Conservation (phyloP, 2,329 filamentous ascomycete species). For the Sclerotiophoma versabilis region DNA sequence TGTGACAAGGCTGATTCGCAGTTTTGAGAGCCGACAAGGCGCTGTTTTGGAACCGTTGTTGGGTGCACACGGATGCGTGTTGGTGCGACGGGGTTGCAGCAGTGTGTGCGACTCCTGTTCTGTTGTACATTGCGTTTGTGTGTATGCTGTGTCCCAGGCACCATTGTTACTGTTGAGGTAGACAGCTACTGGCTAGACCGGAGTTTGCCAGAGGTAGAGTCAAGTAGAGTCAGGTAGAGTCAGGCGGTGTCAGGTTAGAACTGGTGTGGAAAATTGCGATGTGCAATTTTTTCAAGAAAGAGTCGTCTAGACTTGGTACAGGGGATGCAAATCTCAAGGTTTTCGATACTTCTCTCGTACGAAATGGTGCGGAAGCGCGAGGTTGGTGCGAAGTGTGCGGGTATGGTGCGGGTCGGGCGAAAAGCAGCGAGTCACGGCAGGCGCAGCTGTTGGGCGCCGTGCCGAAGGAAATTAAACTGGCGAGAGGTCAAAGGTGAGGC, state of each 20-base stretch:
- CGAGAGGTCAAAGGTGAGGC: constrained; percentile 5
- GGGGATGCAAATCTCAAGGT: constrained; percentile 1
- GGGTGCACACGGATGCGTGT: neutral
- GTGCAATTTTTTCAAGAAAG: neutral
- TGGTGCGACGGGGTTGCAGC: neutral
- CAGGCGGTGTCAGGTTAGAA: neutral
- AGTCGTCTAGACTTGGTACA: constrained; percentile 5
- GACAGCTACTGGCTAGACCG: constrained; percentile 3
- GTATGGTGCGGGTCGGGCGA: constrained; percentile 15
- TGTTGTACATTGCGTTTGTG: no score
- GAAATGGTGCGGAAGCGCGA: neutral
- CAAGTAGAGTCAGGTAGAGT: neutral
- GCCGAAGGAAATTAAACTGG: constrained; percentile 10
- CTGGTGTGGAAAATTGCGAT: no score
- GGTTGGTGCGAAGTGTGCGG: constrained; percentile 15
- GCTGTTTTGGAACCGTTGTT: constrained; percentile 1
- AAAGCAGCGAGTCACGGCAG: constrained; percentile 14
- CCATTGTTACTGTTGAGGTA: neutral
- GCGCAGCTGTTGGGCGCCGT: constrained; percentile 4
- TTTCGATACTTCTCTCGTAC: constrained; percentile 10
- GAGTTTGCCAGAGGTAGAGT: constrained; percentile 8
- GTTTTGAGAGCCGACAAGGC: neutral
- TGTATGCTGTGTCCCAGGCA: constrained; percentile 8
- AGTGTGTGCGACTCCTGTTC: no score
- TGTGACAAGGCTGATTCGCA: neutral